phyloP scores from a whole-genome alignment of 228 moss, liverwort and hornwort genomes.

The Sphagnum fallax region DNA sequence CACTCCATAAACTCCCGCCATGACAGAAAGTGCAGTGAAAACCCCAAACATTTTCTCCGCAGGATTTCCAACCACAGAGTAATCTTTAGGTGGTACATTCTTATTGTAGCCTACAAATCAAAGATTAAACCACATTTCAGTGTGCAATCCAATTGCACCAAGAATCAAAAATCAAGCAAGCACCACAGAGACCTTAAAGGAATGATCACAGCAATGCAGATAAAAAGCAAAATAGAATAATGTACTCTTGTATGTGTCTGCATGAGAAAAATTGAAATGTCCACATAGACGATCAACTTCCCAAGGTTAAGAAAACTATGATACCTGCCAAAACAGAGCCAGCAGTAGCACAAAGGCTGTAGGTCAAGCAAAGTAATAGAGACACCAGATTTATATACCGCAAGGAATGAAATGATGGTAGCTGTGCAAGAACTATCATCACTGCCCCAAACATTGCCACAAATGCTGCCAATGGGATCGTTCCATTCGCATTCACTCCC shows the following conservation, averaged over 20 bases:
- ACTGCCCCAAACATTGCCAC: slow-evolving; percentile 33
- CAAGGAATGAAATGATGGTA: slow-evolving; percentile 62
- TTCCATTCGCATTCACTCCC: slow-evolving; percentile 36
- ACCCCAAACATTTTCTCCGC: slow-evolving; percentile 43
- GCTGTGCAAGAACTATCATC: slow-evolving; percentile 49
- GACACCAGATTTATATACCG: slow-evolving; percentile 51
- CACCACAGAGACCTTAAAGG: too few species aligned
- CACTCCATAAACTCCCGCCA: slow-evolving; percentile 49
- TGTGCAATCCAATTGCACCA: too few species aligned
- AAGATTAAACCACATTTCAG: too few species aligned
- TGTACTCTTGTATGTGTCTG: too few species aligned
- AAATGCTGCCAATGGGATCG: slow-evolving; percentile 37
- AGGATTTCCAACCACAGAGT: slow-evolving; percentile 30
- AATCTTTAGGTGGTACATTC: slow-evolving; percentile 25
- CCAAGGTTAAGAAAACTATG: neutral
- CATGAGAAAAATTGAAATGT: too few species aligned
- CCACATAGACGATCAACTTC: too few species aligned
- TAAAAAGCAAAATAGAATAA: too few species aligned
- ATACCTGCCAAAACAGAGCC: slow-evolving; percentile 52
- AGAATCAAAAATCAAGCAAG: too few species aligned
- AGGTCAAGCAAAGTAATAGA: slow-evolving; percentile 40
- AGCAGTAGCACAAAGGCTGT: slow-evolving; percentile 41
- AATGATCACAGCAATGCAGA: too few species aligned
- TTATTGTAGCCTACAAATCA: slow-evolving; percentile 24
- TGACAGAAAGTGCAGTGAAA: slow-evolving; percentile 45